Base-by-base conservation (phyloP, 768 basidiomycete species). In the Hericium erinaceus region DNA sequence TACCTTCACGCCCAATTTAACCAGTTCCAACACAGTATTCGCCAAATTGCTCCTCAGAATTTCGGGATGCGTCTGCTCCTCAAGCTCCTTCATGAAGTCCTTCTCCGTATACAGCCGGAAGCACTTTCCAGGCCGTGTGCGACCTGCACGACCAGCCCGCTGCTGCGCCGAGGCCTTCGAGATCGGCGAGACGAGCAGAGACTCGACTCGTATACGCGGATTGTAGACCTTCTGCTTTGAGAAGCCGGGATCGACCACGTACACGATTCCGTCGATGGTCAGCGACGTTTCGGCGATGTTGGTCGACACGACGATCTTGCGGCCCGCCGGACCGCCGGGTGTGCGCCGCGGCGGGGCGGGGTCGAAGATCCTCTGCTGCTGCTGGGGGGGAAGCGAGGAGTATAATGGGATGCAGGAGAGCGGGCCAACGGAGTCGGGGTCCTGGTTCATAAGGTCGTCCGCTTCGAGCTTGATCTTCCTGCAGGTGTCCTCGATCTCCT, bases 251-350 rank as follows among this genome's bases (percentile, higher is more conserved):
- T 98, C 95, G 49, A 98, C 94, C 57, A 98, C 95, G 65, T 98
- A 99, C n/a, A 99, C 95, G 65, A 99, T 98, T 20, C 95, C 95
- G 64, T 99, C 95, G 58, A 99, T 98, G 2, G 95, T 99, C 46
- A 98, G 73, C 2, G 93, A 95, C 2, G 95, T 98, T 72, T 99
- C 95, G 3, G 97, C 97, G 58, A 98, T 93, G 68, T 98, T 99
- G 28, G 95, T 99, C 9, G 94, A 92, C 0, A 99, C 77, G 37
- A 99, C 89, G 48, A 98, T 81, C 70, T 99, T 99, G 58, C 95
- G 82, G 0, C 95, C 95, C 0, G 88, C 85, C 0, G 92, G 87
- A 1, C 92, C 87, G 52, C 76, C 83, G 0, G 80, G 69, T 0
- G 71, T 75, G 2, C 78, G 74, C 0, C 92, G 69, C 4, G 76